Base-by-base conservation (phyloP, 1,284 basidiomycete species). In the Rhodotorula sp. region DNA sequence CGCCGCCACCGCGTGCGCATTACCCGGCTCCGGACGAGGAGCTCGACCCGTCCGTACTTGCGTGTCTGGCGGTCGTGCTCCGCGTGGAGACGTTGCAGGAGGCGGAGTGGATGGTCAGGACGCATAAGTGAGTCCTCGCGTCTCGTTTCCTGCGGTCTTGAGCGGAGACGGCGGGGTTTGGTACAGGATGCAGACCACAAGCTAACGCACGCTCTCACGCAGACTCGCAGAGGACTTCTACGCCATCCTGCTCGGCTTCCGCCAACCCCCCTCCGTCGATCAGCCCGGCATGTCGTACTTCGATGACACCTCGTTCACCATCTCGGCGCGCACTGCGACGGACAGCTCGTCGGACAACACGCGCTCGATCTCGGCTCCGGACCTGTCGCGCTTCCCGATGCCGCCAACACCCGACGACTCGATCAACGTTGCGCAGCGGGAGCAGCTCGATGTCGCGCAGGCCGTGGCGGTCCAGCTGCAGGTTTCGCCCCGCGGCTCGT, bases 151-250 rank as follows among this genome's bases (percentile, higher is more conserved):
- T 15, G 25, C 34, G 32, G 5, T 13, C 29, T 13, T 29, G 32
- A 15, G 39, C 39, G 9, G 39, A 15, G 9, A 39, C 15, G 39
- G 39, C 39, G 39, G 15, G 39, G 7, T 39, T 7, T 39, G 39
- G 39, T 9, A 39, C 7, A 9, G 7, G 39, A 39, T 39, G 39
- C 5, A 22, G 25, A n/a, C 25, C 22, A 10, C 17, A 19, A 27
- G 36, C 34, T 53, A n/a, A 21, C 17, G 21, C 0, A 15, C 34
- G 6, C n/a, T 4, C 25, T 27, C 37, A 55, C 41, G 2, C 58
- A 51, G 58, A 0, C 61, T 51, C 21, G 58, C 71, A 4, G 61
- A 57, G 0, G 54, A 57, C 19, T 72, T 72, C 64, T 72, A 72
- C 48, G 27, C 64, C 5, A 53, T 61, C n/a, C 57, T 72, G 10